Evolutionary conservation across 495 filamentous ascomycete genomes (phyloP), one percentile per base, ranked within the genome.

Genomic region (Aspergillus biplanus): DNA sequence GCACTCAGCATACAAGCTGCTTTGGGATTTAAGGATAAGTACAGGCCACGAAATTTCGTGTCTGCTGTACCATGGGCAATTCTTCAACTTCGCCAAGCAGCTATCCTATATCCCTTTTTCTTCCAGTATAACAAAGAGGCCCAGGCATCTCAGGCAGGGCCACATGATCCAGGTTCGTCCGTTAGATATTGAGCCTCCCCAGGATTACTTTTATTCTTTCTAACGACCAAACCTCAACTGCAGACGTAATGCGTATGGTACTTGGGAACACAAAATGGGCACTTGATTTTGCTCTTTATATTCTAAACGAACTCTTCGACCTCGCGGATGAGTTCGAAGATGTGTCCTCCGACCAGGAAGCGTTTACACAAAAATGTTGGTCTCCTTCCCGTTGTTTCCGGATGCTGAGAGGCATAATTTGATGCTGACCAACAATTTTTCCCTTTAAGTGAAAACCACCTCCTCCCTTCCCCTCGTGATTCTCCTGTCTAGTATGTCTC

Each of bases 31-130:
- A 81, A 78, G 47, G 86, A 85, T 18, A 85, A 86, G 52, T 80
- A 80, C 52, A 77, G 83, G 48, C 77, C 82, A 12, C 86, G 89
- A 21, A 82, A 74, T 33, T 80, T 90, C 31, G 72, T 85, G 33
- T 88, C 88, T 32, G 90, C 89, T 67, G 79, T 96, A 53, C 85
- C 92, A n/a, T 90, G 87, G 83, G 75, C 88, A 1, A 85, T 87
- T 37, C 76, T 96, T 39, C 87, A 91, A 69, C 77, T 93, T 37
- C 83, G 90, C 42, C 88, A 90, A 67, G 83, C 89, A 15, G 85
- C 89, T 5, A 79, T 91, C 44, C 80, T 89, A 59, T 86, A 91
- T 63, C 86, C 82, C 2, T 85, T 87, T 47, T 81, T 85, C 85
- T 63, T 86, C 75, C 73, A 82, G 69, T 73, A 76, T 65, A 72